Evolutionary conservation across 495 filamentous ascomycete species (phyloP), one percentile per base, ranked within the genome.

Genomic region (Xylaria grammica): DNA sequence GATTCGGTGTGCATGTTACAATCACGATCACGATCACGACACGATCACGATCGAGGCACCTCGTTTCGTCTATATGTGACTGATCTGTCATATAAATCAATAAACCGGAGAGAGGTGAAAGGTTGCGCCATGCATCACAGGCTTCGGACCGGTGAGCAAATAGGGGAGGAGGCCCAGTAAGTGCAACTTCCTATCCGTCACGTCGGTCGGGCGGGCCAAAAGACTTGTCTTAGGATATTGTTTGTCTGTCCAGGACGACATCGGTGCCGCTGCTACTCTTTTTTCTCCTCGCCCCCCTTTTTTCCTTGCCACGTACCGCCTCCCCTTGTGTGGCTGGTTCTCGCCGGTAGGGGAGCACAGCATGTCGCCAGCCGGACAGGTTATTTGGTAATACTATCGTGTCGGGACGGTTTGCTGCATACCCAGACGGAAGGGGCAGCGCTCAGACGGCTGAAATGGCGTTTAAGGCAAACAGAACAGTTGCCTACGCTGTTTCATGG

Each of bases 311-410:
- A 34, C 38, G n/a, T 32, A 26, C 26, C n/a, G 38, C 40, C 22
- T 58, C 40, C 29, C 36, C n/a, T n/a, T n/a, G 11, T 32, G 42
- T 27, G 40, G 42, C 27, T 15, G n/a, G 56, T 48, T 22, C 22
- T 26, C 10, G 26, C 24, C 27, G 29, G 22, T 20, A 34, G 40
- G 42, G 56, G 42, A 29, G 56, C 42, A 59, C 56, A 32, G 42
- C 27, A 29, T 29, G 22, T 3, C 11, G 3, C n/a, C 27, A 34
- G 20, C 56, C 20, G 44, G 56, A 29, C 29, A 5, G 10, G 3
- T 4, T 34, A 48, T 36, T 13, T 32, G 27, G 40, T 24, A 27
- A 11, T 22, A 58, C 54, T 27, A 27, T 45, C 40, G 9, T 27
- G 32, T 42, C 22, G 1, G 40, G 52, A 3, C 42, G 56, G 56